phyloP scores from a whole-genome alignment of 176 grass and related monocot species.

The Oropetium thomaeum region DNA sequence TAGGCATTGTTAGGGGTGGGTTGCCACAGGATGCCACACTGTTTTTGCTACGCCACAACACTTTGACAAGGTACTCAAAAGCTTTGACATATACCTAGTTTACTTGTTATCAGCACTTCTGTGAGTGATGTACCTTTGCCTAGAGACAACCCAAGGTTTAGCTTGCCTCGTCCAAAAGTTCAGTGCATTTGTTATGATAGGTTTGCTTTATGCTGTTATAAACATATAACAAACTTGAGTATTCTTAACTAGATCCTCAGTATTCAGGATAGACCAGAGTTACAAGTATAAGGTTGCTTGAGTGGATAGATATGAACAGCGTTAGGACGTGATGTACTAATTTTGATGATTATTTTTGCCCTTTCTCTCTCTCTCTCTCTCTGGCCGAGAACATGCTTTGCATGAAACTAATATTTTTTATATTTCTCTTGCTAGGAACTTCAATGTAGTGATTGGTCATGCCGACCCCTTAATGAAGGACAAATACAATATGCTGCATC shows the following conservation, averaged over 20 bases:
- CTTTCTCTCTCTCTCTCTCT: too few relatives aligned
- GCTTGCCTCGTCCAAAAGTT: background rate
- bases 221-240: background rate
- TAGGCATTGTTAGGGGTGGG: too few relatives aligned
- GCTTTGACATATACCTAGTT: background rate
- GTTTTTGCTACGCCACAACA: too few relatives aligned
- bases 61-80: background rate
- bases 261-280: background rate
- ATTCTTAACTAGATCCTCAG: constrained; percentile 6
- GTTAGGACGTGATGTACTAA: background rate
- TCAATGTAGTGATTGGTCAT: constrained; percentile 98
- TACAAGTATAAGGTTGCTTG: background rate
- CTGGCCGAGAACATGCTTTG: too few relatives aligned
- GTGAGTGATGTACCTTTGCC: background rate
- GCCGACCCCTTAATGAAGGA: constrained; percentile 71
- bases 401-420: background rate
- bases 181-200: background rate
- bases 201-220: background rate
- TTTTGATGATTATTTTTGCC: background rate
- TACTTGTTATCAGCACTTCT: background rate
- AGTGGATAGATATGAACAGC: background rate
- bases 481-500: constrained; percentile 95
- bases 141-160: background rate
- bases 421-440: constrained; percentile 61
- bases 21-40: too few relatives aligned